Evolutionary conservation across 2,329 filamentous ascomycete genomes (phyloP).

Genomic region (Fusarium sp.): DNA sequence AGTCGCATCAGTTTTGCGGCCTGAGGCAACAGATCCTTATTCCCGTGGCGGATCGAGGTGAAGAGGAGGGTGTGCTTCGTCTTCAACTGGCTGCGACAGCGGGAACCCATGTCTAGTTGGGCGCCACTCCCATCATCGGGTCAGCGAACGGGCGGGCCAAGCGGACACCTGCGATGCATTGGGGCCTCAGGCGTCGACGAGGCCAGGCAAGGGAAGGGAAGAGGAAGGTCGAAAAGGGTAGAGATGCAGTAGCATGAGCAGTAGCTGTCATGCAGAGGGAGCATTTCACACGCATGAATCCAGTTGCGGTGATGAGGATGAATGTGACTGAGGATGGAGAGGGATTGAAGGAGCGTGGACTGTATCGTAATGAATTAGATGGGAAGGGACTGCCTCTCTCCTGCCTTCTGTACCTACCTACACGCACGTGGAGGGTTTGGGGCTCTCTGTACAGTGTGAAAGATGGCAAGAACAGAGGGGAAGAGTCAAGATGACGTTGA

Average conservation of each 20-base stretch:
- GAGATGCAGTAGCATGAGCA: conserved; percentile 33
- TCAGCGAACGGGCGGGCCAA: conserved; percentile 43
- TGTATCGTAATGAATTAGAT: background rate
- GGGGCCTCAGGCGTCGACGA: conserved; percentile 27
- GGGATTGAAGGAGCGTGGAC: background rate
- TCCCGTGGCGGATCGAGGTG: conserved; percentile 34
- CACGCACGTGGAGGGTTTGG: background rate
- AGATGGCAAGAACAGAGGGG: background rate
- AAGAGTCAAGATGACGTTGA: background rate
- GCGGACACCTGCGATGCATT: conserved; percentile 21
- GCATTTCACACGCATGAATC: conserved; percentile 11
- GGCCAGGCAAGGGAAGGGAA: background rate
- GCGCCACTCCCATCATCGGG: conserved; percentile 47
- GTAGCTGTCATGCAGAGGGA: conserved; percentile 10
- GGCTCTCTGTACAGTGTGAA: background rate
- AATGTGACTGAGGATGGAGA: background rate
- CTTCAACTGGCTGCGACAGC: conserved; percentile 39
- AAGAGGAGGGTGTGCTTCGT: conserved; percentile 29
- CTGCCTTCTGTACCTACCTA: background rate
- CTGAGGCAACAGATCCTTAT: conserved; percentile 40
- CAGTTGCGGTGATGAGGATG: conserved; percentile 4
- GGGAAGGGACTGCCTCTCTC: background rate
- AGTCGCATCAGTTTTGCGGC: conserved; percentile 39
- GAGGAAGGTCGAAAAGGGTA: conserved; percentile 10
- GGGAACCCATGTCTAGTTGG: conserved; percentile 38